Conservation (phyloP, 2,329 filamentous ascomycete species). For the Diplodia mutila region DNA sequence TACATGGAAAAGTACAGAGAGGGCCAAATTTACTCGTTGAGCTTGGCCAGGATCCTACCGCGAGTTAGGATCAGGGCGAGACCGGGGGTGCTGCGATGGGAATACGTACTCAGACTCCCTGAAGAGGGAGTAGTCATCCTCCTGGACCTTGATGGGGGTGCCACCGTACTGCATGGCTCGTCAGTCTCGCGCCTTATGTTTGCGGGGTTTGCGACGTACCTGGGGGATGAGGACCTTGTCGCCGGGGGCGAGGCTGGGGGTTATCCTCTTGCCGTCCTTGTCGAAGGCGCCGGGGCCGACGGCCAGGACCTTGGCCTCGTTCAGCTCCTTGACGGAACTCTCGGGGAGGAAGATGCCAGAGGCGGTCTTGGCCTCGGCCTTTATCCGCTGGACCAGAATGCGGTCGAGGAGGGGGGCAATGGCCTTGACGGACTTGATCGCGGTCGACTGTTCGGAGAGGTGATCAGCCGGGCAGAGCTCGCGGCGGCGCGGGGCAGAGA, state of each 20-base stretch:
- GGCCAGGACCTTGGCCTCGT: slow-evolving; percentile 94
- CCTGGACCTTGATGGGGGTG: slow-evolving; percentile 93
- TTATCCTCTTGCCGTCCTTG: slow-evolving; percentile 85
- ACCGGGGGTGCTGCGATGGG: background rate
- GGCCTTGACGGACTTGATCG: slow-evolving; percentile 92
- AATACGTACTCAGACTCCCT: slow-evolving; percentile 91
- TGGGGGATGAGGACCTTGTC: slow-evolving; percentile 96
- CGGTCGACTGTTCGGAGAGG: slow-evolving; percentile 42
- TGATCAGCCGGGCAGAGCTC: slow-evolving; percentile 1
- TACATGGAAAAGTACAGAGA: slow-evolving; percentile 25
- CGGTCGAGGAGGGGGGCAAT: slow-evolving; percentile 97
- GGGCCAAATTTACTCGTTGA: slow-evolving; percentile 77
- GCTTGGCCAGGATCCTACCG: slow-evolving; percentile 91
- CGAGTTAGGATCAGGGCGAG: slow-evolving; percentile 17
- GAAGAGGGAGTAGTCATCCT: slow-evolving; percentile 96
- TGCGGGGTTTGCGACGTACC: slow-evolving; percentile 55
- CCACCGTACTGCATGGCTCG: slow-evolving; percentile 73
- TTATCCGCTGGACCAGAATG: slow-evolving; percentile 96
- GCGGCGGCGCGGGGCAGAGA: background rate
- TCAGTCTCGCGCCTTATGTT: background rate
- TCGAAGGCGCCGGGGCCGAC: slow-evolving; percentile 88
- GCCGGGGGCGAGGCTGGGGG: slow-evolving; percentile 79
- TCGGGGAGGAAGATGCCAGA: slow-evolving; percentile 97
- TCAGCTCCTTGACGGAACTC: slow-evolving; percentile 95
- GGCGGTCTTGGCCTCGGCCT: slow-evolving; percentile 95